Evolutionary conservation across 768 basidiomycete species (phyloP), one percentile per base, ranked within the genome.

Genomic region (Tylopilus sp.): DNA sequence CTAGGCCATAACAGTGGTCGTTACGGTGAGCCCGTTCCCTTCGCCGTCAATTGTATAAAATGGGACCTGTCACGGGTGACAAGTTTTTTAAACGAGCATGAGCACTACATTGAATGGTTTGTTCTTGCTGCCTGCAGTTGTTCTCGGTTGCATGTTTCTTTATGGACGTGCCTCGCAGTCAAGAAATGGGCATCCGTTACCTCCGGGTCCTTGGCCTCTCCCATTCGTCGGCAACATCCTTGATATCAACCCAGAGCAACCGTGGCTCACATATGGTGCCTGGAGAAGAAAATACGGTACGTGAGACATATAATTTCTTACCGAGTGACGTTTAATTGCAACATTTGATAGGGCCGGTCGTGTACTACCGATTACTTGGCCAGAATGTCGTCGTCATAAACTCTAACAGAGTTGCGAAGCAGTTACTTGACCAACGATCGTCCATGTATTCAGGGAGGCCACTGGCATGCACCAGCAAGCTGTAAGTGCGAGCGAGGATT

Each of bases 351-450:
- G 66, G 66, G 4, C 59, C 65, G 9, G 56, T 69, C 28, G 60
- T 69, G 18, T 61, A 69, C 25, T 67, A 61, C 33, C 54, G 48
- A 33, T 48, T 67, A 8, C 54, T 67, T 6, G 60, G 65, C 21
- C 67, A 67, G 31, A 48, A 54, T 7, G 49, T 68, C 20, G 41
- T 67, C 35, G 49, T 67, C 44, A 63, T 67, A 36, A 68, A 65
- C 30, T 67, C 67, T 5, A 51, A 43, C 12, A 58, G 35, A 22
- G 51, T 67, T 9, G 66, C 66, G 22, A 62, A 44, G 41, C 59
- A 69, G 33, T 38, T 67, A 35, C 62, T 67, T 40, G 63, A 69
- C 47, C 60, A 68, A 30, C 63, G 68, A 21, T 69, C 66, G 13
- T 57, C 63, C 17, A 46, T 36, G 33, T 67, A 69, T 39, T 69